Percentiles rank a stretch among this genome's conserved stretches.
phyloP scores from a whole-genome alignment of 2,329 filamentous ascomycete species.

The Epichloe amarillans region DNA sequence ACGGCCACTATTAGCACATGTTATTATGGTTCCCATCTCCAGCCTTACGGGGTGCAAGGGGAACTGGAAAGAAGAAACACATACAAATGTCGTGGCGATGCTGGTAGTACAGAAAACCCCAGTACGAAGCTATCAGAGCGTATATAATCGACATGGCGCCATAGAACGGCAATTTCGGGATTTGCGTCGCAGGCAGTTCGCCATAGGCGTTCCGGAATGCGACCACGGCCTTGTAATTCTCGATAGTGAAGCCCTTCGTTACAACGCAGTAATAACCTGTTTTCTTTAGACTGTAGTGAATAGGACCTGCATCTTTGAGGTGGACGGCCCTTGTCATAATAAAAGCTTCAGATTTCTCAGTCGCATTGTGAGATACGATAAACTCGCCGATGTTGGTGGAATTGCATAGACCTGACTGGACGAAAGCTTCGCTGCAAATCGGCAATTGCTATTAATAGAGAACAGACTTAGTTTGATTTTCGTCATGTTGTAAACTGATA shows the following conservation, averaged over 20 bases:
- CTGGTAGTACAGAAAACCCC: conserved; percentile 92
- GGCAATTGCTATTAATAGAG: conserved; percentile 21
- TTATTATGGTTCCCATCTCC: conserved; percentile 6
- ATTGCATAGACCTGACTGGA: conserved; percentile 60
- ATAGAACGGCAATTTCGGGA: conserved; percentile 94
- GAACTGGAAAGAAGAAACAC: conserved; percentile 14
- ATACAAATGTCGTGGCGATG: conserved; percentile 80
- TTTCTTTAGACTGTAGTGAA: conserved; percentile 75
- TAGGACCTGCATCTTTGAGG: conserved; percentile 57
- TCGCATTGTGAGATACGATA: conserved; percentile 65
- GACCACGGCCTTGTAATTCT: conserved; percentile 65
- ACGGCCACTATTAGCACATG: conserved; percentile 53
- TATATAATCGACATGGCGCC: conserved; percentile 90
- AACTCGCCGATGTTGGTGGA: conserved; percentile 70
- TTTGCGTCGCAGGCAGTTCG: conserved; percentile 88
- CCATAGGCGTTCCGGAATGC: conserved; percentile 95
- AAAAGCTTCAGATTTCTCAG: conserved; percentile 52
- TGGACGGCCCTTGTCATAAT: conserved; percentile 74
- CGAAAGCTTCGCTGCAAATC: conserved; percentile 63
- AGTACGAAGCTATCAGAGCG: conserved; percentile 68
- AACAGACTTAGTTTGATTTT: not conserved
- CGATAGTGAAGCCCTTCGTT: conserved; percentile 54
- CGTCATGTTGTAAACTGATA: not conserved
- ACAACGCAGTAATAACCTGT: conserved; percentile 95
- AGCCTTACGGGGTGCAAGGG: not conserved